phyloP scores from a whole-genome alignment of 345 rosid genomes.

The Eucalyptus sp. region DNA sequence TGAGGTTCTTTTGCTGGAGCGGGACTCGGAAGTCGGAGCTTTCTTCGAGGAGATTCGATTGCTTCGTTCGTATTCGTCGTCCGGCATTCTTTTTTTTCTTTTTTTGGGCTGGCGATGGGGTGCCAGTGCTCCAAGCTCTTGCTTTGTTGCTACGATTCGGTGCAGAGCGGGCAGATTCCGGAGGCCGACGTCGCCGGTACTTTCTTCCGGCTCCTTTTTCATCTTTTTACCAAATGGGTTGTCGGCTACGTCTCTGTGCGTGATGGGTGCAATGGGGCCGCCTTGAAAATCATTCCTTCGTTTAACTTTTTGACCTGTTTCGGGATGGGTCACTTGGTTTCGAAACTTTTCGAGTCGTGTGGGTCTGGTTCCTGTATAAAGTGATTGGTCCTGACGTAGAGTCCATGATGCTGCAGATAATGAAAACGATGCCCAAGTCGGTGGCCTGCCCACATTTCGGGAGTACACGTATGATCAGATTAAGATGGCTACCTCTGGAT shows the following conservation, averaged over 20 bases:
- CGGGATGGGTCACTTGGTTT: background rate
- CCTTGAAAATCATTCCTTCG: background rate
- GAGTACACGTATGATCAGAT: slow-evolving; percentile 72
- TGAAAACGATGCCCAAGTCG: slow-evolving; percentile 29
- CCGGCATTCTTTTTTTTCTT: background rate
- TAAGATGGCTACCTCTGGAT: slow-evolving; percentile 73
- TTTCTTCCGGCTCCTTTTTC: background rate
- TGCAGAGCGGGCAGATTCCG: background rate
- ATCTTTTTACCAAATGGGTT: background rate
- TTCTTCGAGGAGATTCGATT: background rate
- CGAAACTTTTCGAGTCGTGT: background rate
- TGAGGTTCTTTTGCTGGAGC: background rate
- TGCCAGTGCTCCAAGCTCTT: slow-evolving; percentile 23
- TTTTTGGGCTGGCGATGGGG: slow-evolving; percentile 8
- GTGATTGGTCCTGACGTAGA: background rate
- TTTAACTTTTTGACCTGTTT: background rate
- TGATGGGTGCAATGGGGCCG: background rate
- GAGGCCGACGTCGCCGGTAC: slow-evolving; percentile 12
- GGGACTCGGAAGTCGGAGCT: background rate
- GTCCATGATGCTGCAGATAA: slow-evolving; percentile 18
- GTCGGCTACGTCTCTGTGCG: background rate
- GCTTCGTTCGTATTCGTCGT: background rate
- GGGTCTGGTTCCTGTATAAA: background rate
- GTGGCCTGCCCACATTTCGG: slow-evolving; percentile 31
- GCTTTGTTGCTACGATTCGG: slow-evolving; percentile 7